A percentile compares a stretch with the other conserved stretches of the same genome.
Evolutionary conservation across 371 early-diverging fungal species (phyloP).

Genomic region (Syncephalastrum sp.): DNA sequence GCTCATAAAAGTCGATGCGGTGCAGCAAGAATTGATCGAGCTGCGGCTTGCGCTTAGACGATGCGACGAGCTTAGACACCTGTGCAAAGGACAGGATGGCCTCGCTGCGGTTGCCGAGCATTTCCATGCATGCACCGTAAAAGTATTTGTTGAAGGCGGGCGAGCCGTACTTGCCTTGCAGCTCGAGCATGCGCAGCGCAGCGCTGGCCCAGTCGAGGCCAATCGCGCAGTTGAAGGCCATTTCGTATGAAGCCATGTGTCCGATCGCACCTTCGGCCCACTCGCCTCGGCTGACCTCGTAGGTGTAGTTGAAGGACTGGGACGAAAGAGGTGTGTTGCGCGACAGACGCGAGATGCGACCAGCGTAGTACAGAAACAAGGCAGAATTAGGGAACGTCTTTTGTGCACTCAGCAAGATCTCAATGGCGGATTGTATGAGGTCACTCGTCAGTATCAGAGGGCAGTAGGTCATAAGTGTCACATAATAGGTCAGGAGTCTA

Average conservation of each 20-base stretch:
- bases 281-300: constrained; percentile 36
- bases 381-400: constrained; percentile 49
- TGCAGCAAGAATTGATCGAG: constrained; percentile 55
- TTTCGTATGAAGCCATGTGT: constrained; percentile 50
- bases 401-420: constrained; percentile 50
- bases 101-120: constrained; percentile 45
- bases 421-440: constrained; percentile 42
- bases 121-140: constrained; percentile 50
- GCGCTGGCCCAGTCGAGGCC: constrained; percentile 52
- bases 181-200: constrained; percentile 25
- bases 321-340: constrained; percentile 32
- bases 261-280: constrained; percentile 37
- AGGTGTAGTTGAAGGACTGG: constrained; percentile 40
- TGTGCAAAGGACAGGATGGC: constrained; percentile 51
- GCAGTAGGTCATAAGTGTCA: constrained; percentile 21
- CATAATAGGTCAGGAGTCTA: constrained; percentile 31
- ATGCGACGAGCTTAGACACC: constrained; percentile 35
- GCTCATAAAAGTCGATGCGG: constrained; percentile 51
- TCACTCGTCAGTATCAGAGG: constrained; percentile 22
- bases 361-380: constrained; percentile 60
- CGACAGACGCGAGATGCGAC: constrained; percentile 46
- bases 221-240: constrained; percentile 53
- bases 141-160: constrained; percentile 49
- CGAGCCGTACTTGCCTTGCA: constrained; percentile 44
- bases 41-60: constrained; percentile 44